Conservation (phyloP, 106 monocot species). For the Chionographis japonica region DNA sequence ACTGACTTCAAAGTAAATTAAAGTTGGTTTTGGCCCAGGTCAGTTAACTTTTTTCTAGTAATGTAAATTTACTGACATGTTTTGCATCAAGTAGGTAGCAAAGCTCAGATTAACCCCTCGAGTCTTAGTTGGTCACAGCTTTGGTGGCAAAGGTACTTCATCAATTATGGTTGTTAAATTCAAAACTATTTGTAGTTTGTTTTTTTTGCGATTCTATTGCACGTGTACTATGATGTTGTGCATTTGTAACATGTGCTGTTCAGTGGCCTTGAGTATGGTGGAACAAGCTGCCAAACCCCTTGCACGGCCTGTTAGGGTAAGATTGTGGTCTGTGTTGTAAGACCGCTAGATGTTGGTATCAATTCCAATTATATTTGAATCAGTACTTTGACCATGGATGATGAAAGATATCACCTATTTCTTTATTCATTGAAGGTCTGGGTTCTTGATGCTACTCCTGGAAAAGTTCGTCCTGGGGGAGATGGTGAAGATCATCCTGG, state of each 20-base stretch:
- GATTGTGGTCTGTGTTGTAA: neutral
- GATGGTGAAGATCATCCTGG: conserved; percentile 51
- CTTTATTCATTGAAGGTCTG: conserved; percentile 26
- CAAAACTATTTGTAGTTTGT: too few relatives aligned
- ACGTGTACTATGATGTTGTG: too few relatives aligned
- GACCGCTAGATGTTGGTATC: neutral
- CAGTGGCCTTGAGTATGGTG: conserved; percentile 72
- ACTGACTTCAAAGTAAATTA: too few relatives aligned
- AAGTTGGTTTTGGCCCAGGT: too few relatives aligned
- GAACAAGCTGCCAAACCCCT: conserved; percentile 71
- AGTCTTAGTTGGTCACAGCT: conserved; percentile 96
- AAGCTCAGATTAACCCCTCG: conserved; percentile 82
- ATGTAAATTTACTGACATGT: conserved; percentile 2
- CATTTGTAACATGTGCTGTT: conserved; percentile 1
- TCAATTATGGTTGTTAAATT: neutral
- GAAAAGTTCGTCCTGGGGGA: conserved; percentile 37
- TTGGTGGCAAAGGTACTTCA: conserved; percentile 91
- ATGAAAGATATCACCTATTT: too few relatives aligned
- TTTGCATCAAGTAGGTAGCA: conserved; percentile 43
- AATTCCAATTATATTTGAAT: neutral
- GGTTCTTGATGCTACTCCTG: conserved; percentile 49
- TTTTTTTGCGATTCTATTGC: too few relatives aligned
- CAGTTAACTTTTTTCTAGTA: too few relatives aligned
- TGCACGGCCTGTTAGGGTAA: conserved; percentile 48
- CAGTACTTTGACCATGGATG: neutral